These are phyloP conservation scores for Stemphylium beticola DNA, from an alignment of 2,329 filamentous ascomycete genomes.

Conservation along the genomic window DNA sequence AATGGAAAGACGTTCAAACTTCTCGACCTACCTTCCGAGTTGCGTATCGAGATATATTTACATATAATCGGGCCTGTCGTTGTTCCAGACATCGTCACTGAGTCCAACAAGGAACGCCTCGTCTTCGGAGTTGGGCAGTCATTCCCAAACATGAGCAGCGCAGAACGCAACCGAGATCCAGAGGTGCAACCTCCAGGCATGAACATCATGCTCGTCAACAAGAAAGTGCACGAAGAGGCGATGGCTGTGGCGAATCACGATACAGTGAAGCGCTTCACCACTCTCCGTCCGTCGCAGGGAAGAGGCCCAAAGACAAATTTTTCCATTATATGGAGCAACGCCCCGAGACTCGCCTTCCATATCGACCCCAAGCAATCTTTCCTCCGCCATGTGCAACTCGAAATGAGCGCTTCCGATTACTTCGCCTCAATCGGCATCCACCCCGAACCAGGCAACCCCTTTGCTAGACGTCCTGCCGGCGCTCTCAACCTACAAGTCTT, in stretches of 20 bases:
- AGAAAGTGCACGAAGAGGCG: constrained; percentile 12
- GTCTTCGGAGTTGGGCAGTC: constrained; percentile 12
- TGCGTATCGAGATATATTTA: constrained; percentile 20
- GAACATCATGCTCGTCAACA: constrained; percentile 15
- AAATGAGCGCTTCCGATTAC: constrained; percentile 16
- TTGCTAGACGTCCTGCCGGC: no score
- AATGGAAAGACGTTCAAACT: constrained; percentile 19
- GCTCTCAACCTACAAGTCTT: not conserved
- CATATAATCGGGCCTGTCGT: constrained; percentile 17
- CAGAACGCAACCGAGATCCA: constrained; percentile 14
- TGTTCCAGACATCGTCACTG: constrained; percentile 9
- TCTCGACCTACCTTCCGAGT: constrained; percentile 18
- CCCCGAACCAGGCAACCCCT: not conserved
- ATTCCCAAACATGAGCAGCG: not conserved
- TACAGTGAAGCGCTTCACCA: constrained; percentile 14
- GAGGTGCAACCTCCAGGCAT: constrained; percentile 15
- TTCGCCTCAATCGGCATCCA: constrained; percentile 15
- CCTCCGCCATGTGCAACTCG: constrained; percentile 18
- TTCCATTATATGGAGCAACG: not conserved
- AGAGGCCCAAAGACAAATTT: not conserved
- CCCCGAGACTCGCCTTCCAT: not conserved
- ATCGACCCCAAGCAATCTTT: not conserved
- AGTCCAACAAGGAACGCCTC: not conserved
- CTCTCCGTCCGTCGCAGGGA: not conserved
- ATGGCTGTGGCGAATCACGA: not conserved